Conservation (phyloP, 148 eudicot genomes). For the Talinum fruticosum region DNA sequence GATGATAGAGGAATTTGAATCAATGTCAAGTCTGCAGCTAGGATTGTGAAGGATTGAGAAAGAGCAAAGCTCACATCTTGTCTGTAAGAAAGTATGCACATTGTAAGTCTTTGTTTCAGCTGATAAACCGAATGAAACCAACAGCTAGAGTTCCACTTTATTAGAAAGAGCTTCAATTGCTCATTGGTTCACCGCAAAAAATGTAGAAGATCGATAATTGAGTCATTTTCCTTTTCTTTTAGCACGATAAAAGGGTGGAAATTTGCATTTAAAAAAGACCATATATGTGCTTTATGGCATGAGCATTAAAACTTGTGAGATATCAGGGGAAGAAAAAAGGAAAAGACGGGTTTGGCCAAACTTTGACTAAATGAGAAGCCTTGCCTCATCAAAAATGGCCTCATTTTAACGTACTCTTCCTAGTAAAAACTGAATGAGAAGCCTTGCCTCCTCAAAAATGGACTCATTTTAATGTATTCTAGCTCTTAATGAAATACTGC, state of each 20-base stretch:
- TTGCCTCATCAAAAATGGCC: not conserved
- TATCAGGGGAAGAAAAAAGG: not conserved
- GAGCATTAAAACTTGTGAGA: not conserved
- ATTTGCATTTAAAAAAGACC: not conserved
- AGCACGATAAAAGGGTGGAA: not conserved
- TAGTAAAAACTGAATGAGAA: not conserved
- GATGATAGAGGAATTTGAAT: constrained; percentile 10
- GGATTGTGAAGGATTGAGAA: constrained; percentile 23
- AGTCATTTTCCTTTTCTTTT: not conserved
- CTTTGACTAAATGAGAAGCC: not conserved
- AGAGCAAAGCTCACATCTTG: constrained; percentile 7
- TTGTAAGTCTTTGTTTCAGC: not conserved
- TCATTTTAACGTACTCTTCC: not conserved
- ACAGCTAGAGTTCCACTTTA: no score
- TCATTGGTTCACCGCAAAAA: not conserved
- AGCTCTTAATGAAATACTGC: not conserved
- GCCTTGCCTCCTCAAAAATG: not conserved
- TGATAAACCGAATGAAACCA: no score
- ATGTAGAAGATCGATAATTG: not conserved
- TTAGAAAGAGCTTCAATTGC: no score
- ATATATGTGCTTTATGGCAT: not conserved
- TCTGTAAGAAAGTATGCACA: constrained; percentile 12
- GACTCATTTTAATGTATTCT: not conserved
- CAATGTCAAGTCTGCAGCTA: not conserved
- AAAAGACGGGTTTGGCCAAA: not conserved